These are phyloP conservation scores for Oryza glaberrima DNA, from an alignment of 176 grass and related monocot genomes.

Conservation along the genomic window DNA sequence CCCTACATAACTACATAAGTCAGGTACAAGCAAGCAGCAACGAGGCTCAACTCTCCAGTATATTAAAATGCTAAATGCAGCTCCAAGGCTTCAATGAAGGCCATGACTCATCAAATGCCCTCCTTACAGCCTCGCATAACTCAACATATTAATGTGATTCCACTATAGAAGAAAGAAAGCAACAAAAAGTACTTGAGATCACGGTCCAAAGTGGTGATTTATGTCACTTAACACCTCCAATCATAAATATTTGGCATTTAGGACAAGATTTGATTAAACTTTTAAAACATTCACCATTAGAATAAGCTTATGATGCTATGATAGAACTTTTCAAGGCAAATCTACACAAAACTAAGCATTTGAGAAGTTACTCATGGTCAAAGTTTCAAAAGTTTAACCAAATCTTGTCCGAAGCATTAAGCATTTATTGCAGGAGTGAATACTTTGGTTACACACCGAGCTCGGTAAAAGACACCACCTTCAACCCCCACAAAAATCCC, in stretches of 20 bases:
- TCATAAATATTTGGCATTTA: no score
- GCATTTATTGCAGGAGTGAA: no score
- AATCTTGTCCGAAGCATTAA: no score
- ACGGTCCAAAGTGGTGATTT: background rate
- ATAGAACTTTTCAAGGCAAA: no score
- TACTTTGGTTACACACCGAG: background rate
- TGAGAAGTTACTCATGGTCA: no score
- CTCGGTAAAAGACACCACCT: background rate
- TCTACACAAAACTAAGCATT: no score
- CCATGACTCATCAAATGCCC: background rate
- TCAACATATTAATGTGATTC: background rate
- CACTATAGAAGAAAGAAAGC: background rate
- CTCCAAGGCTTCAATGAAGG: background rate
- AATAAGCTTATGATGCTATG: no score
- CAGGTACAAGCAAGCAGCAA: background rate
- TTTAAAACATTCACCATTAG: no score
- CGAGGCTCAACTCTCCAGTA: background rate
- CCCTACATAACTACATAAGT: background rate
- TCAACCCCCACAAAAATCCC: background rate
- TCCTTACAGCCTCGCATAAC: background rate
- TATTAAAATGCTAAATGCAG: background rate
- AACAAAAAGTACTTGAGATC: background rate
- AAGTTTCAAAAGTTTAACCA: no score
- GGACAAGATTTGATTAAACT: no score
- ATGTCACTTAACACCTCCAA: background rate